Evolutionary conservation across 306 rosid genomes (phyloP).

Genomic region (Crataegus laevigata): DNA sequence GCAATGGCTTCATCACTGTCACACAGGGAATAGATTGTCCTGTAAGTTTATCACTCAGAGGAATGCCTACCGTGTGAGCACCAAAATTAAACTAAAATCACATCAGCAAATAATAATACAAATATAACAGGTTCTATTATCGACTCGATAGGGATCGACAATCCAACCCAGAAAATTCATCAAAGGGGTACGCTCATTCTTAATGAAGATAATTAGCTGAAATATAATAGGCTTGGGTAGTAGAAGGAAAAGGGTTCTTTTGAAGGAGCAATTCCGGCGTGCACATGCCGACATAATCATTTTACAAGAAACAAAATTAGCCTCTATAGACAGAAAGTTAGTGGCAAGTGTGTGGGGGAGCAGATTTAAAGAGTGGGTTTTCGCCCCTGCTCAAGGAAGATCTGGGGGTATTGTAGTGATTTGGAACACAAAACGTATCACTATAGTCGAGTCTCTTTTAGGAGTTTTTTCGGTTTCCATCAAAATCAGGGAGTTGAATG

Average conservation of each 20-base stretch:
- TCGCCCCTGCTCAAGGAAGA: background rate
- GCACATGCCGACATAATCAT: too few relatives aligned
- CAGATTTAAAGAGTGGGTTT: background rate
- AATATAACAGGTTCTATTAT: background rate
- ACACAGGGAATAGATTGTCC: background rate
- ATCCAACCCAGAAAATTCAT: background rate
- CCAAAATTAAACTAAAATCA: background rate
- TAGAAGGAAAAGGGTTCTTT: too few relatives aligned
- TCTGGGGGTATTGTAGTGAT: background rate
- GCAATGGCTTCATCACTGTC: constrained; percentile 81
- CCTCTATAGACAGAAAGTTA: too few relatives aligned
- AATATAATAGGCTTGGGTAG: too few relatives aligned
- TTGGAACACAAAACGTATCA: background rate
- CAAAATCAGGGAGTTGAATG: accelerated
- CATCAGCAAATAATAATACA: background rate
- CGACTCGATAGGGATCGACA: background rate
- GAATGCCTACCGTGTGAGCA: constrained; percentile 1
- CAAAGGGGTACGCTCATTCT: too few relatives aligned
- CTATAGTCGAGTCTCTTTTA: background rate
- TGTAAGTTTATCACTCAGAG: constrained; percentile 1
- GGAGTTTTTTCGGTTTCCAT: too few relatives aligned
- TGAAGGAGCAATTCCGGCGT: too few relatives aligned
- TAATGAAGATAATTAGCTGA: too few relatives aligned
- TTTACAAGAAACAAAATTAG: too few relatives aligned
- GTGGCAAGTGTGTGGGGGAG: background rate